Base-by-base conservation (phyloP, 2,329 filamentous ascomycete genomes). In the Fusarium succisae region DNA sequence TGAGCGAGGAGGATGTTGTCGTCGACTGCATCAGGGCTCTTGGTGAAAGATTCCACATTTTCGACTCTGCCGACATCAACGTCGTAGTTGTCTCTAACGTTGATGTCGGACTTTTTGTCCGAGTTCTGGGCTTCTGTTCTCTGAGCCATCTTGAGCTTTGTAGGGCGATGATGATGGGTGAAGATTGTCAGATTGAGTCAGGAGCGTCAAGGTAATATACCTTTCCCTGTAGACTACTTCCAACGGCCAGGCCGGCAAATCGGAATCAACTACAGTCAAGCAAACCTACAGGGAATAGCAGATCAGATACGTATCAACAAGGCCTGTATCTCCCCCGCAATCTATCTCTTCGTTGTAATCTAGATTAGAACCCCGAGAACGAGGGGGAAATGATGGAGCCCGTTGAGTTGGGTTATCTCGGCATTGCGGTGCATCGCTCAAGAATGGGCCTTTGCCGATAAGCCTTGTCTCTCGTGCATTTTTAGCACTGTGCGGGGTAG, bases 401-500 rank as follows among this genome's bases (percentile, higher is more conserved):
- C 2, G 11, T 41, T 18, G 32, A 41, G 51, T 41, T 41, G 20
- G 35, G 51, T 41, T 30, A 43, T 41, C 37, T 77, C 26, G 38
- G 17, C 17, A 56, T 44, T 20, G 11, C 12, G 7, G 22, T 20
- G 30, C 30, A 41, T 41, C 15, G 30, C 53, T 15, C 9, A 12
- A 32, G 38, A 13, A 10, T 12, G 1, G 17, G 5, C 20, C 18
- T 43, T n/a, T 11, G 26, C 26, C 22, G 22, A 30, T 56, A 56
- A 56, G 26, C n/a, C n/a, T n/a, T n/a, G n/a, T n/a, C n/a, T n/a
- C n/a, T n/a, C n/a, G n/a, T n/a, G n/a, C n/a, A n/a, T n/a, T n/a
- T n/a, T n/a, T 38, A 17, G 13, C 59, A 63, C 59, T 63, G 59
- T 63, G 51, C 24, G 59, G 59, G 11, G 59, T 38, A n/a, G 11